A percentile compares a stretch with the other conserved stretches of the same genome.
Conservation (phyloP, 345 rosid species). For the Pelargonium nanum region DNA sequence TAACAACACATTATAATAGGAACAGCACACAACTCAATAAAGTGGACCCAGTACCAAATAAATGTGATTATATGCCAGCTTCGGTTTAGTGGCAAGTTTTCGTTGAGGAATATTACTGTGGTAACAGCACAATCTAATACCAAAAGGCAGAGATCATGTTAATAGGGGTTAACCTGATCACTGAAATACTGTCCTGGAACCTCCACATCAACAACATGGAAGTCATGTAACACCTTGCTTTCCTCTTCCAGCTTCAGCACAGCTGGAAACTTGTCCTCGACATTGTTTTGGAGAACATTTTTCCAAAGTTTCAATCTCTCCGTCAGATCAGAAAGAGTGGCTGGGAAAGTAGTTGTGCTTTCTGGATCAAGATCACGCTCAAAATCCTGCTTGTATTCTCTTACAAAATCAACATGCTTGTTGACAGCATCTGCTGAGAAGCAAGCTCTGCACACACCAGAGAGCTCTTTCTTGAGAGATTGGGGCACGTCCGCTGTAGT, state of each 20-base stretch:
- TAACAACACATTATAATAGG: constrained; percentile 11
- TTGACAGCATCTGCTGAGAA: constrained; percentile 96
- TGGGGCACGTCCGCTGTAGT: constrained; percentile 98
- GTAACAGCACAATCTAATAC: neutral
- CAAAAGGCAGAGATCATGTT: neutral
- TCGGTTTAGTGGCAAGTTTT: neutral
- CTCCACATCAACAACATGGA: constrained; percentile 96
- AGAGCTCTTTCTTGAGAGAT: constrained; percentile 95
- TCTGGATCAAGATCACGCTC: constrained; percentile 98
- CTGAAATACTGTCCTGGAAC: constrained; percentile 97
- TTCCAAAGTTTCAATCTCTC: constrained; percentile 92
- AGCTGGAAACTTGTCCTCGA: constrained; percentile 94
- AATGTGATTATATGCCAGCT: neutral
- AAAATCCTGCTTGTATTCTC: constrained; percentile 94
- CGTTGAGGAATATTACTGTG: neutral
- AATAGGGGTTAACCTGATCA: constrained; percentile 59
- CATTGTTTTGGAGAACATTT: constrained; percentile 93
- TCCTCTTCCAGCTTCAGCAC: constrained; percentile 95
- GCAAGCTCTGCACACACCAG: constrained; percentile 98
- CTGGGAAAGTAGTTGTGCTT: constrained; percentile 82
- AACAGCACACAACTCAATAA: neutral
- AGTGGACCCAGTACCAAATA: neutral
- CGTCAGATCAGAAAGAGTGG: constrained; percentile 81
- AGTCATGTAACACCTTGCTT: constrained; percentile 83
- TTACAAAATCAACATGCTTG: constrained; percentile 96